A percentile compares a stretch with the other conserved stretches of the same genome.
These are phyloP conservation scores for Sugiyamaella valdiviana DNA, from an alignment of 805 yeast genomes.

Conservation along the genomic window DNA sequence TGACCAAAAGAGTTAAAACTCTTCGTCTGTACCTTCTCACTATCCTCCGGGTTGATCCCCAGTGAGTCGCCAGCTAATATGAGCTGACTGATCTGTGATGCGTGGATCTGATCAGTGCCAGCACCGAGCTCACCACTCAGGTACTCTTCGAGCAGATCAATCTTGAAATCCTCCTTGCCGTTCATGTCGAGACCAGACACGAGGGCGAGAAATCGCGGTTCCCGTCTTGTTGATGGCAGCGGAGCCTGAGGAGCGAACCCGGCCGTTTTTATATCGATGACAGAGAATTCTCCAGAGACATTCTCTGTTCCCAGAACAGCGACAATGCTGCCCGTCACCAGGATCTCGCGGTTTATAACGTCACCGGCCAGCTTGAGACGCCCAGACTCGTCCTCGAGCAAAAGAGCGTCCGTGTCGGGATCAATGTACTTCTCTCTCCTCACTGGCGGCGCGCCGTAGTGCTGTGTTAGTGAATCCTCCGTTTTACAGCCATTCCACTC, in stretches of 20 bases:
- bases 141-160: constrained; percentile 59
- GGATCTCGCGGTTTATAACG: constrained; percentile 41
- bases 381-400: constrained; percentile 92
- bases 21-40: neutral
- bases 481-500: neutral
- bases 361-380: constrained; percentile 67
- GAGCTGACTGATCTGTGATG: constrained; percentile 40
- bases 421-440: constrained; percentile 45
- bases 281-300: constrained; percentile 75
- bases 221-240: constrained; percentile 1
- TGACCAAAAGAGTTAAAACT: constrained; percentile 16
- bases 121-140: constrained; percentile 62
- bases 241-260: constrained; percentile 51
- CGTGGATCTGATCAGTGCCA: constrained; percentile 19
- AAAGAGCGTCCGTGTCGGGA: constrained; percentile 43
- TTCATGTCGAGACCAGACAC: constrained; percentile 70
- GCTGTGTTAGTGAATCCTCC: constrained; percentile 32
- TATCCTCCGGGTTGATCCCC: constrained; percentile 20
- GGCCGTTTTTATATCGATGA: constrained; percentile 75
- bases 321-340: constrained; percentile 86
- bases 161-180: constrained; percentile 36
- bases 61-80: constrained; percentile 73
- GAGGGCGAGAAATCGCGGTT: constrained; percentile 47
- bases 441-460: constrained; percentile 34
- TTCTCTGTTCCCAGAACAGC: constrained; percentile 84